These are phyloP conservation scores for Schrenkiella parvula DNA, from an alignment of 345 rosid genomes.

Conservation along the genomic window DNA sequence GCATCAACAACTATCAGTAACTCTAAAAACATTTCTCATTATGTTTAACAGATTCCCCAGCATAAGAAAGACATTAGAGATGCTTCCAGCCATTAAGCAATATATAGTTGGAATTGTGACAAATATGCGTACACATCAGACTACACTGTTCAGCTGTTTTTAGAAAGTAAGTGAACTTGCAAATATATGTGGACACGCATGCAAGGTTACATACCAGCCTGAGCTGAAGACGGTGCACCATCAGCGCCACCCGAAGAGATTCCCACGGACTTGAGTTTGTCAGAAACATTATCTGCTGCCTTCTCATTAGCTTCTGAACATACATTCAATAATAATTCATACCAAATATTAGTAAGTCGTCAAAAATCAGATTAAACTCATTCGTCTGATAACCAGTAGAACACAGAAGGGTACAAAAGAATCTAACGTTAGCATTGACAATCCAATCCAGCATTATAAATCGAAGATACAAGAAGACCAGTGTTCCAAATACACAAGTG, in stretches of 20 bases:
- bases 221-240: conserved; percentile 47
- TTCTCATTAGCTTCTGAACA: conserved; percentile 57
- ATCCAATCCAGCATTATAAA: too few relatives aligned
- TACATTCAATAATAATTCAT: background rate
- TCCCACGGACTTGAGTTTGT: conserved; percentile 63
- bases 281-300: conserved; percentile 61
- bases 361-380: background rate
- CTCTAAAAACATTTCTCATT: background rate
- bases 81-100: background rate
- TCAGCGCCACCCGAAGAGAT: conserved; percentile 54
- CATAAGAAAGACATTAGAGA: background rate
- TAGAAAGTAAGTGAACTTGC: background rate
- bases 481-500: background rate
- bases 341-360: background rate
- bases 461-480: background rate
- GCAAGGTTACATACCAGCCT: conserved; percentile 21
- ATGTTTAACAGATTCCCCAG: background rate
- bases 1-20: background rate
- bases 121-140: background rate
- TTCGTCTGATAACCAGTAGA: background rate
- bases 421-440: background rate
- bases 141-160: background rate
- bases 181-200: background rate
- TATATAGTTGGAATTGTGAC: background rate
- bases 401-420: background rate